These are phyloP conservation scores for Metschnikowia gruessii DNA, from an alignment of 805 yeast species.

Conservation along the genomic window DNA sequence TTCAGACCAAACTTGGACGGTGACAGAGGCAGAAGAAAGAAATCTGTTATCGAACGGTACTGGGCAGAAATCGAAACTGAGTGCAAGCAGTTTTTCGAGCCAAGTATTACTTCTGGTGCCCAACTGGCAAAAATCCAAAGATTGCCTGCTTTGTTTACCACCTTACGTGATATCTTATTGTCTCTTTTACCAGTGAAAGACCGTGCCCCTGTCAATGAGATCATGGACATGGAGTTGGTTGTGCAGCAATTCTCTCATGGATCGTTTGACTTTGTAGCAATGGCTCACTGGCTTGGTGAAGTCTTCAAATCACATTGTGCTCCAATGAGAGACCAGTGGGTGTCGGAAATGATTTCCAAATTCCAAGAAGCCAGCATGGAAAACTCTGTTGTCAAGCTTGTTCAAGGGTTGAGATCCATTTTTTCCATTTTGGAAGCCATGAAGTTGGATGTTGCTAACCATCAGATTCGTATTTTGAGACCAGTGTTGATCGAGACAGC, in stretches of 20 bases:
- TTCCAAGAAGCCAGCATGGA: conserved; percentile 51
- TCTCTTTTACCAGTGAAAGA: conserved; percentile 78
- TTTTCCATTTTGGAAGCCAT: conserved; percentile 87
- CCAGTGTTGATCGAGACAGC: conserved; percentile 86
- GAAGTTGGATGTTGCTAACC: conserved; percentile 94
- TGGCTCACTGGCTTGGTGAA: conserved; percentile 71
- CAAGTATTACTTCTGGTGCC: conserved; percentile 13
- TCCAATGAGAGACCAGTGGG: conserved; percentile 92
- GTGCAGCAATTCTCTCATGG: conserved; percentile 71
- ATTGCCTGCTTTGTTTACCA: conserved; percentile 68
- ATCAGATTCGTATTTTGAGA: conserved; percentile 81
- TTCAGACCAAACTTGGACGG: conserved; percentile 90
- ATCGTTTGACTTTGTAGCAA: conserved; percentile 66
- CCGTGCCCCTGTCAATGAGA: conserved; percentile 59
- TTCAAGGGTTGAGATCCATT: conserved; percentile 72
- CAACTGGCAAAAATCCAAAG: conserved; percentile 33
- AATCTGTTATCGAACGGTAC: conserved; percentile 70
- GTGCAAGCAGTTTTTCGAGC: conserved; percentile 44
- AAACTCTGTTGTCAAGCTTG: conserved; percentile 48
- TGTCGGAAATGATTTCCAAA: conserved; percentile 69
- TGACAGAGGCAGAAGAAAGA: conserved; percentile 81
- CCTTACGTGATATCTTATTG: conserved; percentile 73
- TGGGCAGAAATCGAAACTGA: conserved; percentile 78
- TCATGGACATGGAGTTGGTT: conserved; percentile 71
- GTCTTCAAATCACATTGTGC: conserved; percentile 90